These are phyloP conservation scores for Geotrichum cucujoidarum DNA, from an alignment of 1,139 yeast species.

Conservation along the genomic window DNA sequence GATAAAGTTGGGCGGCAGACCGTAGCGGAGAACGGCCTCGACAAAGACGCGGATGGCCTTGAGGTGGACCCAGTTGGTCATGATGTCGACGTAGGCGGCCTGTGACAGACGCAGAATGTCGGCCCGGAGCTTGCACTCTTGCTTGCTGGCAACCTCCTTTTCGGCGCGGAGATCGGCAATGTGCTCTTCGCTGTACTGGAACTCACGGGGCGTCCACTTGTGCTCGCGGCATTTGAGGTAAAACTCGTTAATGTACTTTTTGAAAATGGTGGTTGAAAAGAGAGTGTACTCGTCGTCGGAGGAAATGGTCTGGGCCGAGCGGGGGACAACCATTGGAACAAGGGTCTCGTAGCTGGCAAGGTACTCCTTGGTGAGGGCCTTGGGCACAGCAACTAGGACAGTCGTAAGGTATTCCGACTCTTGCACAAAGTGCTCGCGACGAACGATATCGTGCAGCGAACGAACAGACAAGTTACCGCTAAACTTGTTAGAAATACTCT, in stretches of 20 bases:
- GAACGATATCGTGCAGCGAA: conserved; percentile 84
- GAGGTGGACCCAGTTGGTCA: conserved; percentile 84
- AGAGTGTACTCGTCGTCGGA: conserved; percentile 69
- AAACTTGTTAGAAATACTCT: background rate
- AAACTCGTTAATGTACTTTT: conserved; percentile 70
- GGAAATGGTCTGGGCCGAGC: conserved; percentile 68
- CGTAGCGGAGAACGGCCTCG: conserved; percentile 82
- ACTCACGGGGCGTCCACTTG: conserved; percentile 92
- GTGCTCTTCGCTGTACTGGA: conserved; percentile 74
- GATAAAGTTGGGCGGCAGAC: conserved; percentile 89
- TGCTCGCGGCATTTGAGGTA: conserved; percentile 69
- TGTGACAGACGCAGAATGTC: conserved; percentile 78
- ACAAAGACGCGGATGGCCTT: conserved; percentile 60
- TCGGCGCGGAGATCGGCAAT: conserved; percentile 72
- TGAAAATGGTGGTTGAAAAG: conserved; percentile 78
- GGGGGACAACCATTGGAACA: conserved; percentile 80
- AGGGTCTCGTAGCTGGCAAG: conserved; percentile 68
- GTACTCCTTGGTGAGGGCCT: conserved; percentile 54
- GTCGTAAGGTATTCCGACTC: conserved; percentile 84
- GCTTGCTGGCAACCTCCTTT: conserved; percentile 65
- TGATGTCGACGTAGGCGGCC: conserved; percentile 82
- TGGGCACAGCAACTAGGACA: conserved; percentile 81
- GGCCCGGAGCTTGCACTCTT: conserved; percentile 68
- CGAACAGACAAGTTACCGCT: conserved; percentile 84
- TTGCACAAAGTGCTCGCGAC: conserved; percentile 75